These are phyloP conservation scores for Vigna radiata DNA, from an alignment of 306 rosid species.

Conservation along the genomic window DNA sequence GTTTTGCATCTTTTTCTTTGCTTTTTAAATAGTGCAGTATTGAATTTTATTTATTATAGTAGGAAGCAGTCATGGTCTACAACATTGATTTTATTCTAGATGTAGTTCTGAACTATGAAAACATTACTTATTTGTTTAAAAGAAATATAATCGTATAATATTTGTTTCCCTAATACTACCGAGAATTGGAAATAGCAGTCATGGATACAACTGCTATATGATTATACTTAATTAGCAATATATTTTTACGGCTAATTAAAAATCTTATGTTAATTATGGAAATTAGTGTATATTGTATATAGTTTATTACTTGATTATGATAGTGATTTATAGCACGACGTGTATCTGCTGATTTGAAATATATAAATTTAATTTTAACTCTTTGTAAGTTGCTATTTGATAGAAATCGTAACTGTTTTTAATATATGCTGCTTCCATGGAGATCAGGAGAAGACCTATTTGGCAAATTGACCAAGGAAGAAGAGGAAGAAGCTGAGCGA, in stretches of 20 bases:
- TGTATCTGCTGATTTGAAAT: background rate
- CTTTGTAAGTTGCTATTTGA: background rate
- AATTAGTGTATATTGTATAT: background rate
- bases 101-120: slow-evolving; percentile 19
- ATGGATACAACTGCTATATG: background rate
- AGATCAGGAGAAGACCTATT: slow-evolving; percentile 55
- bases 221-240: background rate
- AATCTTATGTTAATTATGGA: background rate
- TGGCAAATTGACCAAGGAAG: slow-evolving; percentile 58
- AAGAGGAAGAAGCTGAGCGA: slow-evolving; percentile 70
- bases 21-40: too few relatives aligned
- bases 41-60: too few relatives aligned
- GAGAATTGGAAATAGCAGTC: background rate
- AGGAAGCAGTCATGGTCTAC: background rate
- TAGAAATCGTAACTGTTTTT: slow-evolving; percentile 42
- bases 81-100: slow-evolving; percentile 19
- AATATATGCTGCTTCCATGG: slow-evolving; percentile 43
- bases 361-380: background rate
- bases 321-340: slow-evolving; percentile 1
- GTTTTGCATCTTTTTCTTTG: too few relatives aligned
- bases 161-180: too few relatives aligned
- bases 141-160: background rate
- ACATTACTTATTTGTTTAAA: slow-evolving; percentile 1
- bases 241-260: background rate
- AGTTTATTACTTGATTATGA: slow-evolving; percentile 11